These are phyloP conservation scores for Pythium pyrilobum DNA, from an alignment of 352 stramenopile species.

Conservation along the genomic window DNA sequence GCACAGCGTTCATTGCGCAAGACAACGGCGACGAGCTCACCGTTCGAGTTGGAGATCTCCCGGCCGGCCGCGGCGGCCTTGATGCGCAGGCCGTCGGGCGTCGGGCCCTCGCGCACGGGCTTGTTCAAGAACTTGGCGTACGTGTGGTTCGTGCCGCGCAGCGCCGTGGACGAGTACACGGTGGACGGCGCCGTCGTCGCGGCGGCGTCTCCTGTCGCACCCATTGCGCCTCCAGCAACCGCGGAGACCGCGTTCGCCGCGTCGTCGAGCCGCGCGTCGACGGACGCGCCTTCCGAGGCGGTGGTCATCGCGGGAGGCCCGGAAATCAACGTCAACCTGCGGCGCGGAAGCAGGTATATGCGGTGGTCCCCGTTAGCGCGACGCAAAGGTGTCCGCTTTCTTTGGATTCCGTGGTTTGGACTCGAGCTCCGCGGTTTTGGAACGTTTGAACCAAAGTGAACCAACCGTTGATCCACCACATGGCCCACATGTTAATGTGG, in stretches of 20 bases:
- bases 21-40: not conserved
- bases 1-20: not conserved
- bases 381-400: too few species aligned
- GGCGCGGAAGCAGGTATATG: too few species aligned
- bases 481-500: not conserved
- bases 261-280: not conserved
- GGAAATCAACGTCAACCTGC: too few species aligned
- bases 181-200: not conserved
- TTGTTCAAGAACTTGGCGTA: conserved; percentile 18
- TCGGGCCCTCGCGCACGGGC: conserved; percentile 1
- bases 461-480: not conserved
- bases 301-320: not conserved
- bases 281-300: not conserved
- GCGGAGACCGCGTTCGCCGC: not conserved
- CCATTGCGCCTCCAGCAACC: not conserved
- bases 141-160: conserved; percentile 3
- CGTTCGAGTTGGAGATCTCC: conserved; percentile 20
- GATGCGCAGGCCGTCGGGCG: conserved; percentile 2
- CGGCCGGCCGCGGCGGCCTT: not conserved
- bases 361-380: too few species aligned
- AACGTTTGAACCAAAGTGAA: too few species aligned
- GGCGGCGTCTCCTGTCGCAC: not conserved
- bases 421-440: too few species aligned
- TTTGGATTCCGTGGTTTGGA: conserved; percentile 5
- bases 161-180: not conserved